Evolutionary conservation across 192 early-diverging fungal genomes (phyloP).

Genomic region (Cladochytrium replicatum): DNA sequence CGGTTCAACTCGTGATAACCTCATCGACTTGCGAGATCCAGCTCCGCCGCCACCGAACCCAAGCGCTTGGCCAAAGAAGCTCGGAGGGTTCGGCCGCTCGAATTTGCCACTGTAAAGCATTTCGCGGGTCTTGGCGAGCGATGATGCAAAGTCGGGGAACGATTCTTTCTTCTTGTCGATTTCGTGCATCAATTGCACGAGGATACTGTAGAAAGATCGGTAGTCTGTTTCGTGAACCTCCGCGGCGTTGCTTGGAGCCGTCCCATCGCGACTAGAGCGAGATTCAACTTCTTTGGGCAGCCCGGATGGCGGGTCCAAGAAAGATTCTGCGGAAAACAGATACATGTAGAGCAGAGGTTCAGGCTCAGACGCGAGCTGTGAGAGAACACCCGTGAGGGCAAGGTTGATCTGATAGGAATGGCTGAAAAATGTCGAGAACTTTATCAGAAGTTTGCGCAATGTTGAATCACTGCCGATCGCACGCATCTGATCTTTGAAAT

Average conservation of each 20-base stretch:
- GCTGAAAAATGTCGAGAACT: slow-evolving; percentile 57
- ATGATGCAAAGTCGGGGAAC: slow-evolving; percentile 48
- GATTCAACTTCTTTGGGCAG: neutral
- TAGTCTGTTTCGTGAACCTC: slow-evolving; percentile 12
- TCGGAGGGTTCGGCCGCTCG: too few relatives aligned
- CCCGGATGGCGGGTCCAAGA: slow-evolving; percentile 3
- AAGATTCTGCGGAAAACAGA: slow-evolving; percentile 28
- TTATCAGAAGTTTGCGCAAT: slow-evolving; percentile 31
- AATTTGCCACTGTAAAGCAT: slow-evolving; percentile 37
- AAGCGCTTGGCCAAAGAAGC: neutral
- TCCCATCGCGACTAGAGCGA: slow-evolving; percentile 3
- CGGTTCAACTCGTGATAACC: neutral
- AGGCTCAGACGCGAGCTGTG: slow-evolving; percentile 58
- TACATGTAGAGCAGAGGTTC: slow-evolving; percentile 27
- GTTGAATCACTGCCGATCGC: slow-evolving; percentile 24
- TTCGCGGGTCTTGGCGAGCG: slow-evolving; percentile 42
- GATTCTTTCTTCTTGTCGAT: slow-evolving; percentile 52
- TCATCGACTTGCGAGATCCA: neutral
- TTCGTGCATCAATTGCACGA: slow-evolving; percentile 53
- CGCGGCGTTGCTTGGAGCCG: neutral
- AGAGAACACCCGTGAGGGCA: slow-evolving; percentile 80
- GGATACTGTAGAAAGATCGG: slow-evolving; percentile 55
- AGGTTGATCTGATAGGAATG: slow-evolving; percentile 84
- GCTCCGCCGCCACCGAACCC: slow-evolving; percentile 9
- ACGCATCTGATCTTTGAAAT: slow-evolving; percentile 12